A percentile compares a stretch with the other conserved stretches of the same genome.
Conservation (phyloP, 2,329 filamentous ascomycete genomes). For the Didymella keratinophila region DNA sequence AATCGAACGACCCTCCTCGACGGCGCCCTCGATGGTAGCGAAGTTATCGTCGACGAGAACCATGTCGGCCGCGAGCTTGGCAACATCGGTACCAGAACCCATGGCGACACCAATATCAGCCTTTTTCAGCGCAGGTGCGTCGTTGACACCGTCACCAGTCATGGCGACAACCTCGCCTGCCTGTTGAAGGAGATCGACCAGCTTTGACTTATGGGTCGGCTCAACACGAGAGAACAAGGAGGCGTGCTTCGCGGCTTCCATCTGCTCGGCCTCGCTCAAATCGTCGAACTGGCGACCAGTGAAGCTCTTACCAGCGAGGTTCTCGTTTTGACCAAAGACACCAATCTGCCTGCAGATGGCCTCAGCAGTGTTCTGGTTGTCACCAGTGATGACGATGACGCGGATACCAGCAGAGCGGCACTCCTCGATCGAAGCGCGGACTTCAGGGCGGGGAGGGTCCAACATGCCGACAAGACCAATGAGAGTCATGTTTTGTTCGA, state of each 20-base stretch:
- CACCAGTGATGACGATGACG: constrained; percentile 96
- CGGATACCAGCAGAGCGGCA: constrained; percentile 94
- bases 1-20: constrained; percentile 96
- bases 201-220: constrained; percentile 94
- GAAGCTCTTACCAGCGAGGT: constrained; percentile 89
- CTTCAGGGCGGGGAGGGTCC: constrained; percentile 93
- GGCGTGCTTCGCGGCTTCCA: constrained; percentile 82
- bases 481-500: constrained; percentile 94
- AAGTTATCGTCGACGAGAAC: constrained; percentile 99
- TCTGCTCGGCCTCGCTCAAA: constrained; percentile 78
- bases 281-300: constrained; percentile 95
- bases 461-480: constrained; percentile 95
- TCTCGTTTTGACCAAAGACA: constrained; percentile 82
- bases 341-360: constrained; percentile 98
- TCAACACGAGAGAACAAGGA: constrained; percentile 97
- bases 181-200: constrained; percentile 94
- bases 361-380: constrained; percentile 97
- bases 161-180: constrained; percentile 95
- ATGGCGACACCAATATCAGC: constrained; percentile 98
- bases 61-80: constrained; percentile 97
- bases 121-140: constrained; percentile 97
- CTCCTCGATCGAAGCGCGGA: constrained; percentile 82
- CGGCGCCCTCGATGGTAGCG: constrained; percentile 92
- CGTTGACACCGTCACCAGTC: constrained; percentile 99
- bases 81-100: constrained; percentile 97